Base-by-base conservation (phyloP, 768 basidiomycete species). In the Porphyrellus cyaneotinctus region DNA sequence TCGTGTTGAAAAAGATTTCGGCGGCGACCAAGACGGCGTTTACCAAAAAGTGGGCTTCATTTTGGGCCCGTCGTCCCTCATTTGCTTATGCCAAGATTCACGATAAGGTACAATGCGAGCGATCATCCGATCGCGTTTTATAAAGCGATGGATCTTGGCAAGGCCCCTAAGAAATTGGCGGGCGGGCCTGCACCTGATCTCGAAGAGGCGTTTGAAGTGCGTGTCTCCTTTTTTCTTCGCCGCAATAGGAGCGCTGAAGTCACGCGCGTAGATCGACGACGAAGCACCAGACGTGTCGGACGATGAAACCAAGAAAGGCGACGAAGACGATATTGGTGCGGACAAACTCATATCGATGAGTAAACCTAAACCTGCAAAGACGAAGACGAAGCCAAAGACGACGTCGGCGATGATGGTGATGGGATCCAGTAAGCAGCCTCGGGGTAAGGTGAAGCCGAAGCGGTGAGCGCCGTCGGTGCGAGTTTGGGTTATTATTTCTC, bases 111-210 rank as follows among this genome's bases (percentile, higher is more conserved):
- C 72, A 98, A 98, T 70, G 73, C 83, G 10, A 69, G 72, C 15
- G 92, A 94, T 37, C 95, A 98, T 67, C 97, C 97, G 0, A 88
- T 99, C 61, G 84, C 97, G 1, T 98, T 95, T 80, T 84, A 97
- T 70, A 95, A 93, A 62, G 91, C 87, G 4, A 74, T 79, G 56
- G 88, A 92, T 57, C 72, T 91, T 10, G 88, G 89, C 17, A 91
- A 88, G 66, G 74, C 64, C 6, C 83, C 87, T 1, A 95, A 92
- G 79, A 95, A 88, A 62, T 75, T 95, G 35, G 80, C 83, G 1
- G 76, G 73, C 39, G 89, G 83, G 4, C 80, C 88, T 6, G 81
- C 82, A 11, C 93, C 95, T 0, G 95, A 98, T 71, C 77, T 93
- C 18, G 95, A 97, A 66, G 95, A 98, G 46, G 94, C 85, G 0